Conservation (phyloP, 352 stramenopile genomes). For the Globisporangium polare region DNA sequence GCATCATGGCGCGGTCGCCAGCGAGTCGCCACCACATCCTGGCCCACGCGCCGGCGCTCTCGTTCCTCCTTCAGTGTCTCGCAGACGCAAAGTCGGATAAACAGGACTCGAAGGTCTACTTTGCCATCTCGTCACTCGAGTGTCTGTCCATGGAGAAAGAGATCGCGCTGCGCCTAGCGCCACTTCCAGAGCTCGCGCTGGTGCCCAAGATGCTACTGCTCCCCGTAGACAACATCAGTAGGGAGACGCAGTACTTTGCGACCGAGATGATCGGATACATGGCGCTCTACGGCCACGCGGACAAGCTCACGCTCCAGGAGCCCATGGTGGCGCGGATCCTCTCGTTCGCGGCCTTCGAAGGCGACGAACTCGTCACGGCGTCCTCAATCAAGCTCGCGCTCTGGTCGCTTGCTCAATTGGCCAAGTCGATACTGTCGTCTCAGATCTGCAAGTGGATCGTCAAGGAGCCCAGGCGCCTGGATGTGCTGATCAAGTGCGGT, state of each 20-base stretch:
- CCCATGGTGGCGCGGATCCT: constrained; percentile 35
- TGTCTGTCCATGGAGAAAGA: constrained; percentile 56
- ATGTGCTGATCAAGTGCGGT: constrained; percentile 34
- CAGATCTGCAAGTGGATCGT: constrained; percentile 33
- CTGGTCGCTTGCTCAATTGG: constrained; percentile 45
- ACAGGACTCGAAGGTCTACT: constrained; percentile 28
- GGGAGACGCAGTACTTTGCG: constrained; percentile 53
- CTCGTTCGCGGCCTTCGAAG: constrained; percentile 33
- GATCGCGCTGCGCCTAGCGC: constrained; percentile 29
- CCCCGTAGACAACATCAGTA: constrained; percentile 16
- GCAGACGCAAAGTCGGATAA: constrained; percentile 18
- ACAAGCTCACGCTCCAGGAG: constrained; percentile 29
- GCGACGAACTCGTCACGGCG: constrained; percentile 25
- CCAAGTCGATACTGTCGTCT: constrained; percentile 18
- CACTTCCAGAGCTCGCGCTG: constrained; percentile 23
- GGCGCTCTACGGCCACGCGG: constrained; percentile 44
- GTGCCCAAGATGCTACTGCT: constrained; percentile 36
- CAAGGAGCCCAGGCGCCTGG: constrained; percentile 20
- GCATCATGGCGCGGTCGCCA: constrained; percentile 47
- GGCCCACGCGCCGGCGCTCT: constrained; percentile 20
- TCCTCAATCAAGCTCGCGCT: constrained; percentile 32
- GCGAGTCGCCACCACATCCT: constrained; percentile 39
- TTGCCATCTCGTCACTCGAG: constrained; percentile 43
- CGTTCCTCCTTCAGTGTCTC: constrained; percentile 49
- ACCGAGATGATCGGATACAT: constrained; percentile 64